Base-by-base conservation (phyloP, 1,139 yeast species). In the Debaryomyces subglobosus region DNA sequence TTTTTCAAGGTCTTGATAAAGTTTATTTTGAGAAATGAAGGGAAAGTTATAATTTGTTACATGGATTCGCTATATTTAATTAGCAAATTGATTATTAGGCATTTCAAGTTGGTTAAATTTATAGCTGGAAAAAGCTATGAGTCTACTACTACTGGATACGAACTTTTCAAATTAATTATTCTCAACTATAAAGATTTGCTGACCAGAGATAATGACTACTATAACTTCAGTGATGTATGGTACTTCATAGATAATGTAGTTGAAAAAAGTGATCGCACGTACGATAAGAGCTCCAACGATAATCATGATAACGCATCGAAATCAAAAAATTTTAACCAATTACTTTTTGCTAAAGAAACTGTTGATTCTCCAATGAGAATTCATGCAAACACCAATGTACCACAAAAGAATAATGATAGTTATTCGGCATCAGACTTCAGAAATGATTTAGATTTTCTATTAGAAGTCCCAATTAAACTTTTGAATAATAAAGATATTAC, bases 1-100 rank as follows among this genome's bases (percentile, higher is more conserved):
- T 77, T 79, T 51, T 72, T 79, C 57, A 65, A 68, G 43, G 69
- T 63, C 0, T 55, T 79, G n/a, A 56, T 78, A 13, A 70, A 67
- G 38, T 64, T 63, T 16, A 58, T 76, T 3, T 61, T 77, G 47
- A 67, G 62, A 43, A 77, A 77, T 57, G 79, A 75, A 45, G 72
- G 74, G 9, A 74, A 72, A 32, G 65, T 75, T 46, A 67, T 75
- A 21, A 73, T 75, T 10, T 65, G 65, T 44, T 76, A 75, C 53
- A 56, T 74, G 59, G 81, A 77, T 50, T 62, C 78, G 1, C 59
- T 77, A 8, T 70, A 73, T 49, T 61, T 74, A 43, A 62, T 75
- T 13, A 53, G 77, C 4, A 61, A 63, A 35, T 56, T 77, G 32
- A 60, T 72, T 5, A 59, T 72, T 33, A 63, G 61, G 37, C 79